Conservation (phyloP, 306 rosid species). For the Clitoria ternatea region DNA sequence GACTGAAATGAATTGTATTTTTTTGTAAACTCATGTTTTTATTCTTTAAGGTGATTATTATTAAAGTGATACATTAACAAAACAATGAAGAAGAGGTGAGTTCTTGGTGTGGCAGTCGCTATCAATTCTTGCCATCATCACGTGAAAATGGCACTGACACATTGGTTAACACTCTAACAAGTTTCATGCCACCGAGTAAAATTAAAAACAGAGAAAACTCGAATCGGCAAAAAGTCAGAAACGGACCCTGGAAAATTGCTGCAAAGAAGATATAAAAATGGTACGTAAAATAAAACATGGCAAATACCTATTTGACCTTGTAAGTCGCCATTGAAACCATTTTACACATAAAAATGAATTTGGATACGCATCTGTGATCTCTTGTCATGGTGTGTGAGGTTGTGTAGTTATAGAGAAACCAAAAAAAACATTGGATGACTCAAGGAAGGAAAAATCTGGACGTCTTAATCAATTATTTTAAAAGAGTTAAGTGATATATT, state of each 20-base stretch:
- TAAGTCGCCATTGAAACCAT: background rate
- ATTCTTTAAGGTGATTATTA: background rate
- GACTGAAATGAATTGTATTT: background rate
- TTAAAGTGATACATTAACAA: background rate
- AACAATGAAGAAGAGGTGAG: background rate
- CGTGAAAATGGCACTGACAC: background rate
- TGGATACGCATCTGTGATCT: constrained; percentile 10
- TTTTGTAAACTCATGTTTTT: background rate
- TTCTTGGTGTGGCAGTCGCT: background rate
- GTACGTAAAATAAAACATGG: background rate
- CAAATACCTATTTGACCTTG: background rate
- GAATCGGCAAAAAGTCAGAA: background rate
- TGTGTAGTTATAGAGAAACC: constrained; percentile 23
- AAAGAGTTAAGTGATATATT: no score
- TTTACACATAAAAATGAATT: constrained; percentile 1
- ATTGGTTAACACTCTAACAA: background rate
- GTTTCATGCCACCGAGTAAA: background rate
- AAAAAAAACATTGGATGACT: background rate
- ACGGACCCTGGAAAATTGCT: background rate
- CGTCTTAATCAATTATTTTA: no score
- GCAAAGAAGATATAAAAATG: background rate
- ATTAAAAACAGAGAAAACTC: background rate
- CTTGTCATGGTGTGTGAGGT: background rate
- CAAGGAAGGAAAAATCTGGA: background rate
- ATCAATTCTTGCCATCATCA: background rate